These are phyloP conservation scores for Hansenula sp. DNA, from an alignment of 1,139 yeast genomes.

Conservation along the genomic window DNA sequence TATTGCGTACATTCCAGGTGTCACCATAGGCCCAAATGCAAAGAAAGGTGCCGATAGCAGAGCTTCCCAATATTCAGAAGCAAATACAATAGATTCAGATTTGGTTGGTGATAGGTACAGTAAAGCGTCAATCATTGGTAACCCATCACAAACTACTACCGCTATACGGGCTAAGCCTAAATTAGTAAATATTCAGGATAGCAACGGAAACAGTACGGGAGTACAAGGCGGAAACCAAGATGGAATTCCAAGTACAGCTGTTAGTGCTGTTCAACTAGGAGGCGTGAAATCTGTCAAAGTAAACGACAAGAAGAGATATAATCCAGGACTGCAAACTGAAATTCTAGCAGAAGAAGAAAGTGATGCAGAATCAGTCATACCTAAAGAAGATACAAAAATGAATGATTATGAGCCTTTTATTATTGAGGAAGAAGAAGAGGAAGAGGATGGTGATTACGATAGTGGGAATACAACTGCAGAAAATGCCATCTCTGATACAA, in stretches of 20 bases:
- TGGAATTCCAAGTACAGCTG: conserved; percentile 18
- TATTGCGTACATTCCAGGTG: conserved; percentile 94
- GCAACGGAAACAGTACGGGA: conserved; percentile 35
- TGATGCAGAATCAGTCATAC: conserved; percentile 5
- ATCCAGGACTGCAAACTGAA: conserved; percentile 10
- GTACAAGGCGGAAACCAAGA: conserved; percentile 8
- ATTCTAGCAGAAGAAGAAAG: conserved; percentile 17
- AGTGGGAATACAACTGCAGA: conserved; percentile 13
- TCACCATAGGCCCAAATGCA: conserved; percentile 53
- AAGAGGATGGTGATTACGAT: conserved; percentile 9
- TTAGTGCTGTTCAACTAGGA: conserved; percentile 19
- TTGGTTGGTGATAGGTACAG: conserved; percentile 18
- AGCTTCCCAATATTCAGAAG: conserved; percentile 16
- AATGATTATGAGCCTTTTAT: conserved; percentile 23
- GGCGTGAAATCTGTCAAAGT: conserved; percentile 21
- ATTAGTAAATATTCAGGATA: conserved; percentile 53
- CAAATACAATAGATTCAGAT: conserved; percentile 17
- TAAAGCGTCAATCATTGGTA: conserved; percentile 23
- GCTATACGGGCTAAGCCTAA: conserved; percentile 72
- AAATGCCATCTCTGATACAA: conserved; percentile 13
- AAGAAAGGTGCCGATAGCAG: conserved; percentile 6
- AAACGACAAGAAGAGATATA: conserved; percentile 6
- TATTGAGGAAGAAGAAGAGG: conserved; percentile 19
- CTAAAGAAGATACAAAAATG: not conserved
- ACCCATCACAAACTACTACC: conserved; percentile 43